phyloP scores from a whole-genome alignment of 352 stramenopile genomes.

The Globisporangium nodosum region DNA sequence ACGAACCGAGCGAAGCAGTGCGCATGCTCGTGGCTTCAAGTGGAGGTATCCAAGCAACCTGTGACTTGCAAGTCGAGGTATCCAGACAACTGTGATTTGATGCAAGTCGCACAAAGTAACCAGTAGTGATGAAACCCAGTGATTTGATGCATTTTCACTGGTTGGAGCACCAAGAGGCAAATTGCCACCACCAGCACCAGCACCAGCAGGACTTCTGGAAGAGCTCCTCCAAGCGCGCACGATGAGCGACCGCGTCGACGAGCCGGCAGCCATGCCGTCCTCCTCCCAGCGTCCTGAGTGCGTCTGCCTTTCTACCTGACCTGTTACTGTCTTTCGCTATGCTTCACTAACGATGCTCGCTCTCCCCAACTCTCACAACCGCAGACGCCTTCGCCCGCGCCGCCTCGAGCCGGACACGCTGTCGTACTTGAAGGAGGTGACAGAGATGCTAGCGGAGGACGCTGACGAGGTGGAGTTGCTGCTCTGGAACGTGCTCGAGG shows the following conservation, averaged over 20 bases:
- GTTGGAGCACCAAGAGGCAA: not conserved
- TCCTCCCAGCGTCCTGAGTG: conserved; percentile 14
- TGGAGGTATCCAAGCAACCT: no score
- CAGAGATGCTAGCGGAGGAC: conserved; percentile 65
- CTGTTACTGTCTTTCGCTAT: no score
- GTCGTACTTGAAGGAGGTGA: conserved; percentile 81
- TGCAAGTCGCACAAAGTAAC: no score
- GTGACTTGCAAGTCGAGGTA: no score
- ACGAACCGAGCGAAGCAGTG: no score
- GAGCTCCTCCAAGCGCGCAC: conserved; percentile 1
- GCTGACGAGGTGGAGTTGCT: conserved; percentile 55
- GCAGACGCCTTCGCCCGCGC: conserved; percentile 63
- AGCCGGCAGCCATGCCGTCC: not conserved
- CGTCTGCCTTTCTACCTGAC: not conserved
- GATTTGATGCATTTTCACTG: not conserved
- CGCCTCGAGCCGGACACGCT: conserved; percentile 72
- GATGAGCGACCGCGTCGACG: conserved; percentile 2
- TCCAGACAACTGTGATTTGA: no score
- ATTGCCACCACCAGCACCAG: not conserved
- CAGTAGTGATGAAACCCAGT: no score
- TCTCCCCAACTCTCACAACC: not conserved
- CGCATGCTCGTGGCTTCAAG: no score
- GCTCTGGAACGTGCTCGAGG: conserved; percentile 79
- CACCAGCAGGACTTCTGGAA: not conserved
- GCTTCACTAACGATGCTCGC: no score